Evolutionary conservation across 768 basidiomycete genomes (phyloP).

Genomic region (Grammothele lineata): DNA sequence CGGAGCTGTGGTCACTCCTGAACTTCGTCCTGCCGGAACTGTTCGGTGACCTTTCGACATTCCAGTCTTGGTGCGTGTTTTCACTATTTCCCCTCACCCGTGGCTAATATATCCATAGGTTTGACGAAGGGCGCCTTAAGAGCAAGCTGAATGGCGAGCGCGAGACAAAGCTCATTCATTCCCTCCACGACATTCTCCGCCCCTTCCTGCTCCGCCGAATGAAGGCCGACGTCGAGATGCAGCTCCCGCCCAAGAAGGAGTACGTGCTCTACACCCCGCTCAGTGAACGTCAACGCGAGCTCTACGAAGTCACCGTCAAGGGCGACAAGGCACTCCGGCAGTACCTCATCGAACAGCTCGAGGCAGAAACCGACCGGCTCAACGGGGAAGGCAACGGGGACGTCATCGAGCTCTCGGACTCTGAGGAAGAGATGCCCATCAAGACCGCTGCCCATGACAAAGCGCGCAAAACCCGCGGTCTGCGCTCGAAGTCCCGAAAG

Average conservation of each 20-base stretch:
- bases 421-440: slow-evolving; percentile 30
- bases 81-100: slow-evolving; percentile 17
- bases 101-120: slow-evolving; percentile 40
- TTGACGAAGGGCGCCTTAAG: slow-evolving; percentile 66
- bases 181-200: slow-evolving; percentile 87
- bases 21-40: slow-evolving; percentile 96
- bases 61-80: slow-evolving; percentile 78
- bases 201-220: slow-evolving; percentile 92
- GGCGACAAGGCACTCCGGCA: slow-evolving; percentile 54
- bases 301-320: slow-evolving; percentile 77
- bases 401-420: slow-evolving; percentile 18
- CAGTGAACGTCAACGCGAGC: slow-evolving; percentile 73
- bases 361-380: slow-evolving; percentile 25
- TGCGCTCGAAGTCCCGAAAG: slow-evolving; percentile 25
- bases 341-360: slow-evolving; percentile 34
- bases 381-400: slow-evolving; percentile 28
- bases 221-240: slow-evolving; percentile 78
- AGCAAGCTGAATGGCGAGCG: slow-evolving; percentile 52
- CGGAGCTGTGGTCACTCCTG: slow-evolving; percentile 91
- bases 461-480: slow-evolving; percentile 8
- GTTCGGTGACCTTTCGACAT: slow-evolving; percentile 83
- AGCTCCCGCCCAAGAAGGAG: slow-evolving; percentile 88
- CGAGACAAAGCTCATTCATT: slow-evolving; percentile 63
- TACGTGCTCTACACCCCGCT: slow-evolving; percentile 93
- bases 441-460: slow-evolving; percentile 25